Evolutionary conservation across 2,329 filamentous ascomycete species (phyloP).

Genomic region (Sporothrix luriei): DNA sequence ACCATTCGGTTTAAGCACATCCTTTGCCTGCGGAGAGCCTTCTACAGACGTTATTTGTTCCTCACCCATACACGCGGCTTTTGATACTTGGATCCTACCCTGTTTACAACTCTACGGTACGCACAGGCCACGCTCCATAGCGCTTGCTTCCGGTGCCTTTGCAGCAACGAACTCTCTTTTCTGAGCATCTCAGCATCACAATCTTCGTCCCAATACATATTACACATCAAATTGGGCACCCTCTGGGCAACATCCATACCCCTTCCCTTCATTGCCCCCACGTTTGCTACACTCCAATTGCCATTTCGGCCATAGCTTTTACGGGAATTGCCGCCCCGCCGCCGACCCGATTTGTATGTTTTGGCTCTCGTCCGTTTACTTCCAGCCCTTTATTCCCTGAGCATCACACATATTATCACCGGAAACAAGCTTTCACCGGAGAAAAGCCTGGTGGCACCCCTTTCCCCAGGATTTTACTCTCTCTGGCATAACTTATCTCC

Average conservation of each 20-base stretch:
- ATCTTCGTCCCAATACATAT: neutral
- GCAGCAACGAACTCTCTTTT: neutral
- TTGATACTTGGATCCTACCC: neutral
- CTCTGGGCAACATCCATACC: neutral
- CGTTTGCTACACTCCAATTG: conserved; percentile 20
- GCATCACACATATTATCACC: conserved; percentile 26
- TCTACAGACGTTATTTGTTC: neutral
- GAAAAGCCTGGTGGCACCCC: conserved; percentile 17
- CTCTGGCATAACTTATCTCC: neutral
- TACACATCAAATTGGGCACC: neutral
- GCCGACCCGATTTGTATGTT: neutral
- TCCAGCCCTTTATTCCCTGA: conserved; percentile 25
- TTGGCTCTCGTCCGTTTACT: conserved; percentile 31
- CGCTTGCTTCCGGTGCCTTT: neutral
- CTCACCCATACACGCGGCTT: neutral
- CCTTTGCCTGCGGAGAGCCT: neutral
- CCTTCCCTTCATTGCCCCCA: neutral
- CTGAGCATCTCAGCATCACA: too few species aligned
- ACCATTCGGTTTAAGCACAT: neutral
- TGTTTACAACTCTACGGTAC: neutral
- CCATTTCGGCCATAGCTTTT: neutral
- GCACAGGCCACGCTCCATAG: neutral
- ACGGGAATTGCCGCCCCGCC: conserved; percentile 29
- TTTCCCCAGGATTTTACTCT: neutral
- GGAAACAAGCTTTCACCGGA: conserved; percentile 24